A percentile compares a stretch with the other conserved stretches of the same genome.
Evolutionary conservation across 495 filamentous ascomycete species (phyloP).

Genomic region (Penicillium canescens): DNA sequence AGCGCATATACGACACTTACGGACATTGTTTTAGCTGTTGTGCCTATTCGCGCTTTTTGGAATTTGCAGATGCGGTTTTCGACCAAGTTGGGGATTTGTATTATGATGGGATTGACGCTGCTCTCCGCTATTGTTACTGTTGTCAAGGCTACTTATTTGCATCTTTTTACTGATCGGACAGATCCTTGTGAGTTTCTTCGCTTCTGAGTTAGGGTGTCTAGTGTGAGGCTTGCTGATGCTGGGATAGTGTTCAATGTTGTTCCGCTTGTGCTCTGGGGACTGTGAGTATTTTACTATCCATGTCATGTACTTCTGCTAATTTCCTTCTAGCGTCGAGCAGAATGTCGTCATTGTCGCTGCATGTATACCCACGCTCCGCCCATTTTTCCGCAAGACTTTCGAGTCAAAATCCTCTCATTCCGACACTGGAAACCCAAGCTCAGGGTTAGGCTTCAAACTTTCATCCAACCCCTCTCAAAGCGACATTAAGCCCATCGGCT

Average conservation of each 20-base stretch:
- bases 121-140: conserved; percentile 22
- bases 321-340: conserved; percentile 14
- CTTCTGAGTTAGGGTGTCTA: not conserved
- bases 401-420: not conserved
- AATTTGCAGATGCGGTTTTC: conserved; percentile 25
- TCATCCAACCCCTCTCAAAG: not conserved
- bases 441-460: conserved; percentile 2
- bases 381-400: conserved; percentile 25
- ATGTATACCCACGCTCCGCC: conserved; percentile 35
- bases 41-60: conserved; percentile 26
- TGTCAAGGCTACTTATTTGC: conserved; percentile 19
- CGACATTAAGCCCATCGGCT: not conserved
- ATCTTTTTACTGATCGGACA: conserved; percentile 14
- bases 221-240: not conserved
- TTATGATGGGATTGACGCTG: conserved; percentile 29
- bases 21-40: conserved; percentile 27
- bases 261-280: conserved; percentile 16
- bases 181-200: conserved; percentile 16
- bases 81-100: conserved; percentile 20
- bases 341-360: conserved; percentile 37
- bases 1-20: conserved; percentile 26
- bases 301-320: not conserved
- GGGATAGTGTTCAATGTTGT: conserved; percentile 14
- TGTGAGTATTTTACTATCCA: conserved; percentile 12
- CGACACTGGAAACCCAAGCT: not conserved